phyloP scores from a whole-genome alignment of 768 basidiomycete genomes.

The Mycena albidolilacea region DNA sequence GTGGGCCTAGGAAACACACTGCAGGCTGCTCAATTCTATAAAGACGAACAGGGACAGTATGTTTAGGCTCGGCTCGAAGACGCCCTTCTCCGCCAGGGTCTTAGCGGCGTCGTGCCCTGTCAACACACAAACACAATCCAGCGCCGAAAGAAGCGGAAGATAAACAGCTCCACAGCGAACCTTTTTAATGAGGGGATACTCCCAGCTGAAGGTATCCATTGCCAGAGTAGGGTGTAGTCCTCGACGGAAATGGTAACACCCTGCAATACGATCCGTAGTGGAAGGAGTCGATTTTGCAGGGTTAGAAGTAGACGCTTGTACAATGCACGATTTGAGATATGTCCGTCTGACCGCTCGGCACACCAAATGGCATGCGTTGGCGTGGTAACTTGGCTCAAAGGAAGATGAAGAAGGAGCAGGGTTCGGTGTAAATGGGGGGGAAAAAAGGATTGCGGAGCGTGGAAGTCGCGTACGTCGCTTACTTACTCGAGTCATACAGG shows the following conservation, averaged over 20 bases:
- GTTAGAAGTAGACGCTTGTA: background rate
- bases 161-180: conserved; percentile 44
- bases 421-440: too few relatives aligned
- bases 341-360: conserved; percentile 50
- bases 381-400: too few relatives aligned
- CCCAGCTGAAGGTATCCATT: conserved; percentile 68
- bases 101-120: conserved; percentile 60
- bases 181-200: conserved; percentile 72
- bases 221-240: conserved; percentile 68
- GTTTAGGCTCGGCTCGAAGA: conserved; percentile 80
- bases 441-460: too few relatives aligned
- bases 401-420: too few relatives aligned
- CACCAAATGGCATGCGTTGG: conserved; percentile 14
- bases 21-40: conserved; percentile 55
- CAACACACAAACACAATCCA: background rate
- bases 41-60: conserved; percentile 78
- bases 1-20: background rate
- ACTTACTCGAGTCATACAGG: too few relatives aligned
- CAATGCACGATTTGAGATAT: conserved; percentile 67
- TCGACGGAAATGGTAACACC: conserved; percentile 66
- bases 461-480: too few relatives aligned
- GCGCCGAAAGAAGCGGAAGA: too few relatives aligned
- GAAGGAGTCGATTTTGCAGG: background rate
- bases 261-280: conserved; percentile 41
- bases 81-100: conserved; percentile 78